These are phyloP conservation scores for Rhinocladiella similis DNA, from an alignment of 2,329 filamentous ascomycete species.

Conservation along the genomic window DNA sequence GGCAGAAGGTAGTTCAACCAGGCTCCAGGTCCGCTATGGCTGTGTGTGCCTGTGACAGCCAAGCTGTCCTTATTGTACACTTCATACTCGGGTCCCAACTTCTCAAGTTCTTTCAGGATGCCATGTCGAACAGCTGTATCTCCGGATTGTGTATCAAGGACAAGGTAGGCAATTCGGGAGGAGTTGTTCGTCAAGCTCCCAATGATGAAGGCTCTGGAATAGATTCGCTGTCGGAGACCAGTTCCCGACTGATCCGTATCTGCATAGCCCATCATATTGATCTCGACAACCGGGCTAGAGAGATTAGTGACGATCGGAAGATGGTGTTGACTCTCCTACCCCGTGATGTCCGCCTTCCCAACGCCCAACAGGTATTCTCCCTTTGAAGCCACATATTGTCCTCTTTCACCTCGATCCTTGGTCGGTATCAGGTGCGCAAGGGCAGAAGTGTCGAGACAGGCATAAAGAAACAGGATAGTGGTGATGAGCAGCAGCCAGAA, in stretches of 20 bases:
- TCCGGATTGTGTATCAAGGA: slow-evolving; percentile 82
- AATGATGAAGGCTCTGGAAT: slow-evolving; percentile 86
- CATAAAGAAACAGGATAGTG: slow-evolving; percentile 6
- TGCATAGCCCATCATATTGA: slow-evolving; percentile 91
- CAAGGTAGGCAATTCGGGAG: slow-evolving; percentile 81
- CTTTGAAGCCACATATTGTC: neutral
- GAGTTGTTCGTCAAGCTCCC: slow-evolving; percentile 64
- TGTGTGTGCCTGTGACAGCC: slow-evolving; percentile 89
- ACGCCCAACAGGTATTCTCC: slow-evolving; percentile 64
- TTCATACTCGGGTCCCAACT: slow-evolving; percentile 69
- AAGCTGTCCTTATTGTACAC: slow-evolving; percentile 78
- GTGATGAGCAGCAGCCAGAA: slow-evolving; percentile 9
- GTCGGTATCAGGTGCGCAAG: slow-evolving; percentile 2
- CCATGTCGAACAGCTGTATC: slow-evolving; percentile 86
- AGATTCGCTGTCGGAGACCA: slow-evolving; percentile 82
- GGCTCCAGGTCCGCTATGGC: slow-evolving; percentile 84
- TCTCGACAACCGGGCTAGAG: slow-evolving; percentile 75
- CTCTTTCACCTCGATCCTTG: neutral
- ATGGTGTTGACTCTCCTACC: slow-evolving; percentile 42
- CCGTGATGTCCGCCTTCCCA: slow-evolving; percentile 72
- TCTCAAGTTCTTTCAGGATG: slow-evolving; percentile 72
- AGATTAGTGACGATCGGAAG: slow-evolving; percentile 9
- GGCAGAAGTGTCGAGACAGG: slow-evolving; percentile 5
- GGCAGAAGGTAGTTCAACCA: slow-evolving; percentile 95
- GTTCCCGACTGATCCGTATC: slow-evolving; percentile 78